Base-by-base conservation (phyloP, 139 green algal species). In the Gonium pectorale region DNA sequence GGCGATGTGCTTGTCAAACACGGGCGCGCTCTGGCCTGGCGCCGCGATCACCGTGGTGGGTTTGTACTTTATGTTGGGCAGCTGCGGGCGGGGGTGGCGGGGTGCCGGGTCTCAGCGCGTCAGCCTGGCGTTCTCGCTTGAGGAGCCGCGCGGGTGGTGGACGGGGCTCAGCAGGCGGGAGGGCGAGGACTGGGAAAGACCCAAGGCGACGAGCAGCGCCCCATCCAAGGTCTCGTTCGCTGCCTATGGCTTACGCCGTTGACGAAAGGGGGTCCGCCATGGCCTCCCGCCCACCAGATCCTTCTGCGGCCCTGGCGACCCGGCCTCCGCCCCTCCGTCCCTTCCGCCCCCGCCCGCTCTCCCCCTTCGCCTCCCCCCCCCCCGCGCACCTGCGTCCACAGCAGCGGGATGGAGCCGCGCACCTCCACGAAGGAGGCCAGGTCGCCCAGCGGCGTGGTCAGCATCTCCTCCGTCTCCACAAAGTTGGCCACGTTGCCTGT, bases 41-140 rank as follows among this genome's bases (percentile, higher is more conserved):
- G 78, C 86, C 4, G 90, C 91, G 35, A 97, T 89, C 54, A 87
- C 72, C 5, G 95, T 97, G 71, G 92, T 87, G n/a, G 96, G 96
- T 87, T 98, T 98, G 92, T 97, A 98, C 91, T 97, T 97, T 44
- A 98, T 93, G 92, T 97, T 96, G 79, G 96, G 96, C 41, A 96
- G 86, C 85, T 97, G 91, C 51, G 41, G 26, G 43, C 31, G 35
- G 37, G 8, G 38, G 7, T 1, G 37, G 31, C 11, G 46, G 35
- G 19, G 4, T 8, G 7, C 21, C 21, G 51, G 51, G 51, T 15
- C 2, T 19, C 51, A 59, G 6, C 54, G 15, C 54, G n/a, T n/a
- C n/a, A n/a, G n/a, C n/a, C n/a, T n/a, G n/a, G n/a, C n/a, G n/a
- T n/a, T n/a, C n/a, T n/a, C n/a, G n/a, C n/a, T n/a, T n/a, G n/a